Base-by-base conservation (phyloP, 345 rosid genomes). In the Eucalyptus tenuipes region DNA sequence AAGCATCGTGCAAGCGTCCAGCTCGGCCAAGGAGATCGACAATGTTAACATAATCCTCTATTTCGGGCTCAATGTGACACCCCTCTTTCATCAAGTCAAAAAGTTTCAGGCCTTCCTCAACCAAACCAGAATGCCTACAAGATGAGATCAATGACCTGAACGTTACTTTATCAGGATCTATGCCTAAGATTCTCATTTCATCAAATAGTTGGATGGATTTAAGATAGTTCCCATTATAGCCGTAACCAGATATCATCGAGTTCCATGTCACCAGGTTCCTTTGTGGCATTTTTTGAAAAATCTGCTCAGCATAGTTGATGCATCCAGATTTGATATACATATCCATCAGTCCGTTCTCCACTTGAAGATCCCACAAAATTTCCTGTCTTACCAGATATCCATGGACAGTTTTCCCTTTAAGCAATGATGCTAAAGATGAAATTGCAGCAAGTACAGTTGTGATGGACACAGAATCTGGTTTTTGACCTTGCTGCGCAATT, bases 1-100 rank as follows among this genome's bases (percentile, higher is more conserved):
- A 94, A 89, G 97, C 97, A 88, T 95, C 97, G 13, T 93, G 92
- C 42, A 97, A 91, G 66, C 33, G 90, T 66, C 97, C 98, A 0
- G 96, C 95, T 13, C 97, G 98, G 27, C 99, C 97, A 25, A 95
- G 92, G 87, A 96, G 97, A 94, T 97, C 96, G 80, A 96, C 96
- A 86, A 97, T 87, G 87, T 92, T 96, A 50, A 93, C 95, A 87
- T 95, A 94, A 88, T 97, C 98, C 89, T 96, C 97, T 91, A 91
- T 89, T 75, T 89, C 92, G 14, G 96, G 96, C 88, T 94, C 93
- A 48, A 94, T 89, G 59, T 90, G 92, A 79, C 93, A 91, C 33
- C 93, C 93, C 71, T 16, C 85, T 90, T 84, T 93, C 99, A 96
- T 96, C 87, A 88, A 89, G 86, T 91, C 86, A 33, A 97, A 94